These are phyloP conservation scores for Plasmodium adleri DNA, from an alignment of 169 alveolate species.

Conservation along the genomic window DNA sequence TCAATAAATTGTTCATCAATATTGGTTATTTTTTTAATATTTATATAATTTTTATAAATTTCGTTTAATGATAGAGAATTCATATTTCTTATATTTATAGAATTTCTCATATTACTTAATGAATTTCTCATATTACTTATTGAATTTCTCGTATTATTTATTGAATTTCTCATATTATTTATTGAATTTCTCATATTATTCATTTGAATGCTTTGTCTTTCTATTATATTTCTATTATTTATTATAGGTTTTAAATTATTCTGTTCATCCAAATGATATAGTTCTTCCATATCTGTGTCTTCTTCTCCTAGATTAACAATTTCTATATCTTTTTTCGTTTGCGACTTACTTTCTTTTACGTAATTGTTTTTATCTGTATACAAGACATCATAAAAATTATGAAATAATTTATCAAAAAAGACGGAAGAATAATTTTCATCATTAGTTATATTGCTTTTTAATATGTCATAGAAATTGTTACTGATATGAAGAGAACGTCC, in stretches of 20 bases:
- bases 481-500: background rate
- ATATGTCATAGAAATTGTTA: conserved; percentile 37
- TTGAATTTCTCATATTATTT: background rate
- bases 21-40: conserved; percentile 30
- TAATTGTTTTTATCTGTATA: conserved; percentile 4
- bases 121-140: background rate
- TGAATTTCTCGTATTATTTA: background rate
- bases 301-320: conserved; percentile 10
- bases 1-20: conserved; percentile 38
- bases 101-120: background rate
- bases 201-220: background rate
- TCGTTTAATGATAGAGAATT: background rate
- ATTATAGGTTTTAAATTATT: background rate
- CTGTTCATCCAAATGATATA: background rate
- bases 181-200: background rate
- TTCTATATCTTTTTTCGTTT: conserved; percentile 11
- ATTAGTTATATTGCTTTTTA: conserved; percentile 20
- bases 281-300: conserved; percentile 31
- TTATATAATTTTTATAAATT: conserved; percentile 18
- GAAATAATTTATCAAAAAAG: conserved; percentile 54
- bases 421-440: conserved; percentile 44
- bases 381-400: conserved; percentile 25
- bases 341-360: background rate
- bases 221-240: background rate
- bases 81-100: background rate